Evolutionary conservation across 163 green algal species (phyloP), one percentile per base, ranked within the genome.

Genomic region (Chlamydomonas reinhardtii): DNA sequence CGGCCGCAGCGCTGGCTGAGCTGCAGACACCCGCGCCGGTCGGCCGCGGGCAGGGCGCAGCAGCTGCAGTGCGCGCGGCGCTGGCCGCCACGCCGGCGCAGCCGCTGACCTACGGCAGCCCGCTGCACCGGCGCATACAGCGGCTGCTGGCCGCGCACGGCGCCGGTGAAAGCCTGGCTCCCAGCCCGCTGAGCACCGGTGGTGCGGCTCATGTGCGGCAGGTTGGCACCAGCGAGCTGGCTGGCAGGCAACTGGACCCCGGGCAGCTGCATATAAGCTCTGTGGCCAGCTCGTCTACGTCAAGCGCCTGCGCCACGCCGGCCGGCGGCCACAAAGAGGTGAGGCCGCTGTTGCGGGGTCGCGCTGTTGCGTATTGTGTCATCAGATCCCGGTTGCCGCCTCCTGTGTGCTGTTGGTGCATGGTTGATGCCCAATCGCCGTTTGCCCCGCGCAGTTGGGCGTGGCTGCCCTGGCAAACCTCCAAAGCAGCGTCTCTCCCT

Each of bases 401-500:
- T n/a, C n/a, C n/a, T n/a, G n/a, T n/a, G n/a, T n/a, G n/a, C n/a
- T n/a, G n/a, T n/a, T n/a, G n/a, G n/a, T n/a, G n/a, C n/a, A n/a
- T n/a, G n/a, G n/a, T n/a, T n/a, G n/a, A n/a, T n/a, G n/a, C n/a
- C n/a, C n/a, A n/a, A n/a, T n/a, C n/a, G n/a, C n/a, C n/a, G n/a
- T n/a, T n/a, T n/a, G n/a, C n/a, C n/a, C n/a, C n/a, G n/a, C n/a
- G 48, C 48, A 56, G 48, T 17, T 19, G 6, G 48, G 19, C 48
- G 14, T 56, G 5, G 48, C 48, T 14, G 9, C 48, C 14, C 48
- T 56, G 48, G 48, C 48, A 9, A 56, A 56, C 37, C 64, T 82
- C 59, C 56, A 32, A 17, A 74, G 76, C 43, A 83, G 76, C 62
- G 35, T 84, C 4, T 84, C 76, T 20, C 76, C 76, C 9, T 84